A percentile compares a stretch with the other conserved stretches of the same genome.
phyloP scores from a whole-genome alignment of 768 basidiomycete species.

The Gloeophyllum trabeum region DNA sequence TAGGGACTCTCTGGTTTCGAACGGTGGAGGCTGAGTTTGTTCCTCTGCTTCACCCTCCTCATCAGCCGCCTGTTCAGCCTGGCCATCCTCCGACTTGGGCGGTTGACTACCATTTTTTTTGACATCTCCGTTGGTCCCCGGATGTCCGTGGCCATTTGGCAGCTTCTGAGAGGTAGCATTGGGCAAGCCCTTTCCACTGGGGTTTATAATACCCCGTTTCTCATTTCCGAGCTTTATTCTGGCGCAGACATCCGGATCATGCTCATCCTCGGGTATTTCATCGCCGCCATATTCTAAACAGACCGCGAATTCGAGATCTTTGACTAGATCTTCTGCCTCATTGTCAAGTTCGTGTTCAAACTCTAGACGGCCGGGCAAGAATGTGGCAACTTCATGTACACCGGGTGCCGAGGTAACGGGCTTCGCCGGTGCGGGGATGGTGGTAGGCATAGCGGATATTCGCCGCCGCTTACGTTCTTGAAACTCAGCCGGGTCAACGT shows the following conservation, averaged over 20 bases:
- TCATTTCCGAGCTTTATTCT: conserved; percentile 25
- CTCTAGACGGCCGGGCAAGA: conserved; percentile 93
- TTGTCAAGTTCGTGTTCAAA: conserved; percentile 98
- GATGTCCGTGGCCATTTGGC: conserved; percentile 12
- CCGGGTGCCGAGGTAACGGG: conserved; percentile 84
- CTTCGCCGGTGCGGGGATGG: conserved; percentile 48
- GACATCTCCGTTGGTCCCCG: conserved; percentile 6
- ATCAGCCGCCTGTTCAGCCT: conserved; percentile 26
- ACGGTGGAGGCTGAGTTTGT: conserved; percentile 58
- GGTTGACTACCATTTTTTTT: conserved; percentile 1
- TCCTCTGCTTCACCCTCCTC: conserved; percentile 55
- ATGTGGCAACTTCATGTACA: conserved; percentile 85
- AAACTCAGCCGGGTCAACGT: conserved; percentile 72
- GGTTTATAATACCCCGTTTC: conserved; percentile 21
- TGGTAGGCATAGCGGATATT: conserved; percentile 69
- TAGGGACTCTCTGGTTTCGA: conserved; percentile 77
- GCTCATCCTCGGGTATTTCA: conserved; percentile 65
- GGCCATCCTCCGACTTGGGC: conserved; percentile 30
- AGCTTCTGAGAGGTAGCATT: conserved; percentile 22
- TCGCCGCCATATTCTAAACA: conserved; percentile 81
- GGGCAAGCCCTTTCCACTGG: conserved; percentile 16
- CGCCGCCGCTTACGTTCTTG: conserved; percentile 82
- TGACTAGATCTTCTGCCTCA: conserved; percentile 91
- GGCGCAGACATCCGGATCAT: conserved; percentile 62
- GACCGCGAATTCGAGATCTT: conserved; percentile 93